Evolutionary conservation across 805 yeast genomes (phyloP).

Genomic region (Candida ponderosae): DNA sequence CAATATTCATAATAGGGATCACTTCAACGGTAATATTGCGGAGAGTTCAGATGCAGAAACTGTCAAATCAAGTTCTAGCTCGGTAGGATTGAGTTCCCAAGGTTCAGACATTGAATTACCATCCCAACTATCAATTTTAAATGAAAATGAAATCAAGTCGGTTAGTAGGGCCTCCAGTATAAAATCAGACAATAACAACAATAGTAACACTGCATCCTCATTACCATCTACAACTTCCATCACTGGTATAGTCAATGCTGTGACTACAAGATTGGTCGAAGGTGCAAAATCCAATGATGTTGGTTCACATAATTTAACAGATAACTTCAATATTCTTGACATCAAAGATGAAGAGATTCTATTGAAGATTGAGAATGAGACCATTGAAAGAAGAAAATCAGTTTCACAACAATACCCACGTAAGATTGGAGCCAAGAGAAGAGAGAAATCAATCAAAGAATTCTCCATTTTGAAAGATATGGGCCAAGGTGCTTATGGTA

Average conservation of each 20-base stretch:
- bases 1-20: too few species aligned
- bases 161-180: conserved; percentile 19
- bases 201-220: conserved; percentile 4
- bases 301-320: too few species aligned
- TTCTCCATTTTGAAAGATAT: conserved; percentile 65
- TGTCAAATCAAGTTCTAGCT: not conserved
- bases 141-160: conserved; percentile 26
- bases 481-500: conserved; percentile 98
- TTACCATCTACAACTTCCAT: conserved; percentile 3
- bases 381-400: conserved; percentile 27
- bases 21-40: too few species aligned
- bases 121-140: conserved; percentile 30
- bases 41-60: not conserved
- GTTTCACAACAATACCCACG: conserved; percentile 30
- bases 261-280: too few species aligned
- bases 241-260: not conserved
- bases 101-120: conserved; percentile 19
- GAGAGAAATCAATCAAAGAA: conserved; percentile 66
- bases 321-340: conserved; percentile 7
- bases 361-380: conserved; percentile 36
- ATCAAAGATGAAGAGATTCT: conserved; percentile 30
- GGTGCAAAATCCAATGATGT: too few species aligned
- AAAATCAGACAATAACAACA: conserved; percentile 12
- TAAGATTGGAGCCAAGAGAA: conserved; percentile 56
- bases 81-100: not conserved